Percentiles rank a stretch among this genome's conserved stretches.
These are phyloP conservation scores for Geosmithia morbida DNA, from an alignment of 2,329 filamentous ascomycete species.

Conservation along the genomic window DNA sequence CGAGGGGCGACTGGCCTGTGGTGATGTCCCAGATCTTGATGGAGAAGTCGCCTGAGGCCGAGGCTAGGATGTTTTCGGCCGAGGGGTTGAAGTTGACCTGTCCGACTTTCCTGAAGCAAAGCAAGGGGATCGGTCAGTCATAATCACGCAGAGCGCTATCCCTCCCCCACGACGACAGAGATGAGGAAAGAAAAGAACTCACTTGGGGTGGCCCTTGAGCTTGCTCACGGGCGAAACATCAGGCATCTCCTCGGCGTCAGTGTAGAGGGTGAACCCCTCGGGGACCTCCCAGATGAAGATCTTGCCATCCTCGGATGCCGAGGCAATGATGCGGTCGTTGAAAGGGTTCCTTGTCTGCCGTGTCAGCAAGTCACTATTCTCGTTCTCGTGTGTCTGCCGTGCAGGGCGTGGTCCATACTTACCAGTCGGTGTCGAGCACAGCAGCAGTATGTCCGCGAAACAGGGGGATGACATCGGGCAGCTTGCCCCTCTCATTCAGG, in stretches of 20 bases:
- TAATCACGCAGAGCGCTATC: no score
- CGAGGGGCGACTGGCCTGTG: conserved; percentile 58
- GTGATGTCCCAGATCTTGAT: conserved; percentile 94
- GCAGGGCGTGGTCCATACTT: no score
- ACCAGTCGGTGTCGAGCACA: conserved; percentile 97
- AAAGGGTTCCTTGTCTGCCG: conserved; percentile 69
- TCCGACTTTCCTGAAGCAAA: conserved; percentile 65
- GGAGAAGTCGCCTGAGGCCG: conserved; percentile 85
- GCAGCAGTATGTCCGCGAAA: conserved; percentile 93
- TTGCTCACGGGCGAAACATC: conserved; percentile 72
- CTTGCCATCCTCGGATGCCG: conserved; percentile 92
- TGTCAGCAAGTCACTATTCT: background rate
- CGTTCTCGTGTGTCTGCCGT: background rate
- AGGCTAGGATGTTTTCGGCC: conserved; percentile 89
- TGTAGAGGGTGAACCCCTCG: conserved; percentile 69
- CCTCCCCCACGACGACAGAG: no score
- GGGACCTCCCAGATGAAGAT: conserved; percentile 95
- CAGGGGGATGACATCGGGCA: conserved; percentile 84
- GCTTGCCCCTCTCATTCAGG: conserved; percentile 72
- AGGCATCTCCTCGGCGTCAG: conserved; percentile 69
- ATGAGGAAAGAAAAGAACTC: no score
- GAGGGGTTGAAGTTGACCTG: conserved; percentile 97
- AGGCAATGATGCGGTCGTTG: conserved; percentile 85
- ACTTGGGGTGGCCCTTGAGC: conserved; percentile 79
- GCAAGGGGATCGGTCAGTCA: no score